Conservation (phyloP, 2,329 filamentous ascomycete species). For the Diaporthe sp. region DNA sequence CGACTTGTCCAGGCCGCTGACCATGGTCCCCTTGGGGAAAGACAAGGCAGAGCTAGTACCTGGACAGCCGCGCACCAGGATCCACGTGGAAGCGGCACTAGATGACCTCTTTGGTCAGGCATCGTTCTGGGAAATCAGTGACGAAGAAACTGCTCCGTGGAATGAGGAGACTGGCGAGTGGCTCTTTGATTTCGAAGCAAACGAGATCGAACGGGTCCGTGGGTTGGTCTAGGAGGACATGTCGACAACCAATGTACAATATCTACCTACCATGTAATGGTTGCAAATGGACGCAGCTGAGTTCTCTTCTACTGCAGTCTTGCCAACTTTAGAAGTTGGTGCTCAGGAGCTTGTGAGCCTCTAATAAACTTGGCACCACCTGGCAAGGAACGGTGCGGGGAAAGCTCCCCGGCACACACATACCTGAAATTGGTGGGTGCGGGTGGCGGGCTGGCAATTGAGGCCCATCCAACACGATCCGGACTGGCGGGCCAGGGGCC, state of each 20-base stretch:
- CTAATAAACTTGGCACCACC: neutral
- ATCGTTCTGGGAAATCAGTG: neutral
- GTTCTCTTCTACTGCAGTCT: neutral
- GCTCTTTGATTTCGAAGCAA: neutral
- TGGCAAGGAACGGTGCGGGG: constrained; percentile 19
- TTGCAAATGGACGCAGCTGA: too few species aligned
- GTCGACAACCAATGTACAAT: neutral
- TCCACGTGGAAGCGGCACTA: neutral
- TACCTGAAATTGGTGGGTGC: constrained; percentile 1
- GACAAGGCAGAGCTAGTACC: neutral
- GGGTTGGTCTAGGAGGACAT: neutral
- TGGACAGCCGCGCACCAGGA: constrained; percentile 2
- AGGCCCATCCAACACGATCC: neutral
- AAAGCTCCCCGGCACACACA: neutral
- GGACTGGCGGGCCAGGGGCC: constrained; percentile 6
- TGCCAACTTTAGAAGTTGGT: constrained; percentile 7
- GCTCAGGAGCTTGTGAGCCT: neutral
- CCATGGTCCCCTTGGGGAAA: neutral
- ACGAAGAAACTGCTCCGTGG: neutral
- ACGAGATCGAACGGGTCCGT: neutral
- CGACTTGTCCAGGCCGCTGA: constrained; percentile 4
- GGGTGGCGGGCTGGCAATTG: neutral
- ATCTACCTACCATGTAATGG: neutral
- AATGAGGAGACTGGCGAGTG: constrained; percentile 1
- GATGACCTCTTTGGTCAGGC: neutral